Base-by-base conservation (phyloP, 2,329 filamentous ascomycete genomes). In the Aspergillus ochraceoroseus region DNA sequence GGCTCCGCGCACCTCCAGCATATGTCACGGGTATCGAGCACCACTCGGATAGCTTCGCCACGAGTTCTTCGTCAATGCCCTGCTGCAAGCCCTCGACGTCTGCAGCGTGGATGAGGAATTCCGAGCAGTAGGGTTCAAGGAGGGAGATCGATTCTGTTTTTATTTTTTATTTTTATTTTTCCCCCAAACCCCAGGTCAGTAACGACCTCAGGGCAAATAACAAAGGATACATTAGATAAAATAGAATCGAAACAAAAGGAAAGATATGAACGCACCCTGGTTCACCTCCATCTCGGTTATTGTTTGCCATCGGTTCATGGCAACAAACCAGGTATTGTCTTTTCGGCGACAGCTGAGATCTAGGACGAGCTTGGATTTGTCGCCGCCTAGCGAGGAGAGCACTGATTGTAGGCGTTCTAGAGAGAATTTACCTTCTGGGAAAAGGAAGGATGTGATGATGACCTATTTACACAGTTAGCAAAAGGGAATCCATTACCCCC, bases 281-380 rank as follows among this genome's bases (percentile, higher is more conserved):
- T 83, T 90, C 50, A 98, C 80, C 62, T 95, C 87, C 81, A 95
- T 94, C 57, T 95, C 87, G 1, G 92, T 96, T 41, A 96, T 83
- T 1, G 87, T 95, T 73, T 96, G 92, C 92, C 92, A 98, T 65
- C 94, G 94, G 66, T 98, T 87, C 83, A 94, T 98, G 40, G 92
- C 90, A n/a, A 98, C 92, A 57, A 85, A 88, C 92, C 92, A 98
- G 26, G 72, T 82, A 41, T 82, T 73, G 25, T 75, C 84, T 45
- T 81, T 82, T 43, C 82, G 75, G 36, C 92, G 80, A 62, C 92
- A 98, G 66, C 88, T 95, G 15, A 98, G 76, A 61, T 98, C 92
- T 61, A 98, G 89, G 52, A 98, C 90, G 33, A 98, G 79, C 66
- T 86, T 92, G 33, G 73, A 70, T 61, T 74, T 87, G 61, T 94